These are phyloP conservation scores for Vinca minor DNA, from an alignment of 257 asterid species.

Conservation along the genomic window DNA sequence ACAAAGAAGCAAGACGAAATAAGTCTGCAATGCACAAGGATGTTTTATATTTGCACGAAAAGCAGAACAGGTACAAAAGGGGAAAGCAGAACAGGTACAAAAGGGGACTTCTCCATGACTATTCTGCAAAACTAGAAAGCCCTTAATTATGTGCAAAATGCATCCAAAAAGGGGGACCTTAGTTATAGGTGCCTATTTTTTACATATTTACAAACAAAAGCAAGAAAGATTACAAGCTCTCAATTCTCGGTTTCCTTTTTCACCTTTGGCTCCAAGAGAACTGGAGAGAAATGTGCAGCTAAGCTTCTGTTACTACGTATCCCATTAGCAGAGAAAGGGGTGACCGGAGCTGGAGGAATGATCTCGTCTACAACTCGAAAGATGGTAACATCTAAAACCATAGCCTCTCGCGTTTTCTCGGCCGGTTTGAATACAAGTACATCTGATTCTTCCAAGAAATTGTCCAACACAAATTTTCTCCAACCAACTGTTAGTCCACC, in stretches of 20 bases:
- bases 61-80: not conserved
- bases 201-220: not conserved
- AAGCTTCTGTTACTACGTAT: not conserved
- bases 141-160: not conserved
- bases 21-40: not conserved
- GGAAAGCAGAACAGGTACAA: not conserved
- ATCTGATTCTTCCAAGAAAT: constrained; percentile 24
- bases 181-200: not conserved
- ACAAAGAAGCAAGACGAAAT: not conserved
- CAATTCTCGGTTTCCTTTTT: not conserved
- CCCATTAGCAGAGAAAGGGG: not conserved
- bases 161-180: not conserved
- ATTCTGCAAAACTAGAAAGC: not conserved
- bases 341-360: constrained; percentile 12
- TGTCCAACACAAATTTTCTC: constrained; percentile 26
- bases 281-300: no score
- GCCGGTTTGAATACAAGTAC: constrained; percentile 21
- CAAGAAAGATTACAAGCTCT: not conserved
- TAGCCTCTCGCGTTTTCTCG: not conserved
- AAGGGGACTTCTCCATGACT: not conserved
- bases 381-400: constrained; percentile 10
- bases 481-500: constrained; percentile 28
- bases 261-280: no score
- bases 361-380: constrained; percentile 18
- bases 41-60: not conserved